These are phyloP conservation scores for Coniochaeta prunicola DNA, from an alignment of 2,329 filamentous ascomycete genomes.

Conservation along the genomic window DNA sequence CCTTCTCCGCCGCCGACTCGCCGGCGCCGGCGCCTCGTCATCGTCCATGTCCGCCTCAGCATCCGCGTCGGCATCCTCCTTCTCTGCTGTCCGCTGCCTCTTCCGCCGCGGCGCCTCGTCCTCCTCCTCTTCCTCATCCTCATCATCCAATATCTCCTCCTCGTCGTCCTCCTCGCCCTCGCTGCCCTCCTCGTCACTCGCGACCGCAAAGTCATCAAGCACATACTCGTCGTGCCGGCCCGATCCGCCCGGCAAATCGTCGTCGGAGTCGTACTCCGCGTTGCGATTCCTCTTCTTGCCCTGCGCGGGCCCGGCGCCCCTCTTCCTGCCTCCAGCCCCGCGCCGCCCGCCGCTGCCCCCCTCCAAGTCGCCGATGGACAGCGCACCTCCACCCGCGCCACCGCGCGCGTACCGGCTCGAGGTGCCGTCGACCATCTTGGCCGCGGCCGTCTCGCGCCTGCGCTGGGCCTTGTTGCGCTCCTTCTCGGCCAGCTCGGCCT, in stretches of 20 bases:
- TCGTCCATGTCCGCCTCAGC: slow-evolving; percentile 50
- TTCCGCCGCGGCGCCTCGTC: slow-evolving; percentile 40
- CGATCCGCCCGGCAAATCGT: slow-evolving; percentile 56
- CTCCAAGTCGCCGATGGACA: slow-evolving; percentile 65
- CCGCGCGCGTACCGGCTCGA: slow-evolving; percentile 41
- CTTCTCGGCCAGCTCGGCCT: slow-evolving; percentile 68
- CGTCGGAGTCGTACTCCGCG: slow-evolving; percentile 69
- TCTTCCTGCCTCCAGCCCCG: slow-evolving; percentile 42
- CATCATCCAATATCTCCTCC: slow-evolving; percentile 50
- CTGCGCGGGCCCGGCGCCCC: slow-evolving; percentile 36
- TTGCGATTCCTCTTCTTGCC: slow-evolving; percentile 45
- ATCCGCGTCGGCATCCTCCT: slow-evolving; percentile 41
- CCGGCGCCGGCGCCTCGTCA: slow-evolving; percentile 25
- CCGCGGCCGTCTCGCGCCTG: slow-evolving; percentile 59
- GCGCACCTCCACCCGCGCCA: too few relatives aligned
- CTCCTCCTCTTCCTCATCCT: slow-evolving; percentile 57
- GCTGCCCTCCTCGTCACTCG: slow-evolving; percentile 61
- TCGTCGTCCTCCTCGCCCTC: slow-evolving; percentile 54
- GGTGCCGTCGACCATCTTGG: slow-evolving; percentile 55
- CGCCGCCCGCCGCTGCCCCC: slow-evolving; percentile 43
- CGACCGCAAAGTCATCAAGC: slow-evolving; percentile 72
- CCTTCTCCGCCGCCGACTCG: slow-evolving; percentile 12
- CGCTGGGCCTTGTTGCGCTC: slow-evolving; percentile 62
- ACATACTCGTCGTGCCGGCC: slow-evolving; percentile 68
- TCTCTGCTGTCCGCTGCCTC: slow-evolving; percentile 42